phyloP scores from a whole-genome alignment of 441 rosid genomes.

The Populus hybrid region DNA sequence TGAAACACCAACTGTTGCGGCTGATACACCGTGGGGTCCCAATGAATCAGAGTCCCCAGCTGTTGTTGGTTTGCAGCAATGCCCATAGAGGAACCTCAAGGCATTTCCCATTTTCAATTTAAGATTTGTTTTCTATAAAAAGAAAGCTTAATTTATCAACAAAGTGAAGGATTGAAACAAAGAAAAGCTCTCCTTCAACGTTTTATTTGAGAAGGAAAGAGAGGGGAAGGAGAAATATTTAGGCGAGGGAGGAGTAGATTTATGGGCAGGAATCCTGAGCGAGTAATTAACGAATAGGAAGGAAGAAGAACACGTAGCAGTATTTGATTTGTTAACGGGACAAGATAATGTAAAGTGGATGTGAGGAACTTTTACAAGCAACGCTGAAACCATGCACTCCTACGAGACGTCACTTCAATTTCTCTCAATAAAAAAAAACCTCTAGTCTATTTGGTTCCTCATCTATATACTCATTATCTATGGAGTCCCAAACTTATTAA shows the following conservation, averaged over 20 bases:
- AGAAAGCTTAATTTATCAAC: not conserved
- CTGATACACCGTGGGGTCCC: constrained; percentile 62
- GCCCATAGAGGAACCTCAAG: constrained; percentile 41
- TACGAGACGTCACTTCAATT: not conserved
- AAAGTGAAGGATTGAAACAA: not conserved
- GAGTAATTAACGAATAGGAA: not conserved
- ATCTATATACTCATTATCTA: too few species aligned
- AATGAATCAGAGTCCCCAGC: constrained; percentile 43
- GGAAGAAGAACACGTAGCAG: not conserved
- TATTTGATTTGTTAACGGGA: not conserved
- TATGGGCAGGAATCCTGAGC: not conserved
- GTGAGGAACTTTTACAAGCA: not conserved
- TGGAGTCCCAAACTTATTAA: too few species aligned
- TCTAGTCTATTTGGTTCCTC: too few species aligned
- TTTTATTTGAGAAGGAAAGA: not conserved
- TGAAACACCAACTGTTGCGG: constrained; percentile 61
- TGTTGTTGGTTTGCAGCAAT: constrained; percentile 49
- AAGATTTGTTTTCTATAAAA: constrained; percentile 14
- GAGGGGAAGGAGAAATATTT: not conserved
- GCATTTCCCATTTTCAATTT: constrained; percentile 68
- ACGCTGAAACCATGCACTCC: not conserved
- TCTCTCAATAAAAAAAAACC: not conserved
- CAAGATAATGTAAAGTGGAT: not conserved
- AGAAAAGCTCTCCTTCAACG: not conserved
- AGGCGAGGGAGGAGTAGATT: not conserved